Evolutionary conservation across 2,329 filamentous ascomycete species (phyloP), one percentile per base, ranked within the genome.

Genomic region (Aspergillus japonicus): DNA sequence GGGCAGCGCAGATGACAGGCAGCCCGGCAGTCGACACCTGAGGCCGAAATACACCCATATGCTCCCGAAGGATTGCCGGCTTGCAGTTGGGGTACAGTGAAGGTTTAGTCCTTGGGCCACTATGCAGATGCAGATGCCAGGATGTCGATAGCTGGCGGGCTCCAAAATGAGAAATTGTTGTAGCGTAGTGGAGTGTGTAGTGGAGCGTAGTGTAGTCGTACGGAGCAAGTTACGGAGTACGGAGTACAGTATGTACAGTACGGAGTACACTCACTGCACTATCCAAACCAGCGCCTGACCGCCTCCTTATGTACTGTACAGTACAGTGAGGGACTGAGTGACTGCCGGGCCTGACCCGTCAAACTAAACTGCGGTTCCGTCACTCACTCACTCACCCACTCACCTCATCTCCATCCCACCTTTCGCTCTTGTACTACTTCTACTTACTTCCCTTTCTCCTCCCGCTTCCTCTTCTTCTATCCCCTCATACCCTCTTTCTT

Each of bases 321-420:
- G 24, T 24, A n/a, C 21, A 26, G 26, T 26, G 8, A 26, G 6
- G 7, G 6, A 29, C 26, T 35, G 24, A 49, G 57, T 56, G 42
- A 53, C 39, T 26, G 35, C 48, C 55, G 47, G 51, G 59, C 59
- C 55, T 61, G 59, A 54, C 23, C 54, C 51, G 50, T 49, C 47
- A 39, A 51, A 56, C 49, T 54, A 50, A n/a, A 33, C 60, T 59
- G 29, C 19, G 50, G 23, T 52, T 50, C 33, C 56, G 47, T 33
- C 52, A 23, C 23, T 23, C 23, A 23, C 23, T 23, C 23, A 23
- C 23, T 23, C 21, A 23, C 26, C 21, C 24, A n/a, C n/a, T n/a
- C n/a, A n/a, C n/a, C n/a, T 23, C 26, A 49, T 55, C 44, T 29
- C 53, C 52, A 14, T 54, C 52, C 52, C 24, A 16, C 33, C 42